A percentile compares a stretch with the other conserved stretches of the same genome.
Evolutionary conservation across 140 eudicot species (phyloP).

Genomic region (Senecio squalidus): DNA sequence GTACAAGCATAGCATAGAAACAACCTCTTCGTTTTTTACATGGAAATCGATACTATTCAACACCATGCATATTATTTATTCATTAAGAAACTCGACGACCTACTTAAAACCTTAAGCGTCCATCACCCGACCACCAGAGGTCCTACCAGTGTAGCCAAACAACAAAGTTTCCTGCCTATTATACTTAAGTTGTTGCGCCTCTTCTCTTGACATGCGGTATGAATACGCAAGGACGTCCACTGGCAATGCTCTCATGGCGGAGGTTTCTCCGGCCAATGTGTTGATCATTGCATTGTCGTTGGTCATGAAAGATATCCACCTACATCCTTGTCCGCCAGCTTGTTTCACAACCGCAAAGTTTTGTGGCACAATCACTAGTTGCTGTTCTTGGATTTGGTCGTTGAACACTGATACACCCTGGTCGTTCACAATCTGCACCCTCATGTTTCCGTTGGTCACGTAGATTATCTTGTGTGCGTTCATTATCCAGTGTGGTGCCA

Average conservation of each 20-base stretch:
- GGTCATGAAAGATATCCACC: slow-evolving; percentile 59
- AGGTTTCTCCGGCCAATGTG: slow-evolving; percentile 56
- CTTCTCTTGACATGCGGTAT: slow-evolving; percentile 44
- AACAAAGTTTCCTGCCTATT: slow-evolving; percentile 41
- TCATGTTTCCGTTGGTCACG: slow-evolving; percentile 43
- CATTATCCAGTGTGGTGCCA: slow-evolving; percentile 64
- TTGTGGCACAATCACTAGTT: slow-evolving; percentile 64
- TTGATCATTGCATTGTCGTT: slow-evolving; percentile 56
- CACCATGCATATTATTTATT: slow-evolving; percentile 16
- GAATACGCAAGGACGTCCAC: slow-evolving; percentile 40
- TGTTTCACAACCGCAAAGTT: slow-evolving; percentile 54
- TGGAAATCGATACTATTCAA: slow-evolving; percentile 16
- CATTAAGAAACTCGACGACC: neutral
- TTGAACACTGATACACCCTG: slow-evolving; percentile 55
- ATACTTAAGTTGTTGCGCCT: slow-evolving; percentile 52
- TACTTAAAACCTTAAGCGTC: neutral
- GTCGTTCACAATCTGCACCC: slow-evolving; percentile 64
- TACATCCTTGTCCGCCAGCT: slow-evolving; percentile 54
- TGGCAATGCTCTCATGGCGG: slow-evolving; percentile 57
- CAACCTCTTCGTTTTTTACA: slow-evolving; percentile 7
- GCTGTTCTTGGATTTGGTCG: slow-evolving; percentile 34
- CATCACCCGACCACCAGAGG: neutral
- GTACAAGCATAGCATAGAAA: neutral
- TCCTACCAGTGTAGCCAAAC: slow-evolving; percentile 14
- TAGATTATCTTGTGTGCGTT: slow-evolving; percentile 60